These are phyloP conservation scores for Thelonectria rubi DNA, from an alignment of 2,329 filamentous ascomycete species.

Conservation along the genomic window DNA sequence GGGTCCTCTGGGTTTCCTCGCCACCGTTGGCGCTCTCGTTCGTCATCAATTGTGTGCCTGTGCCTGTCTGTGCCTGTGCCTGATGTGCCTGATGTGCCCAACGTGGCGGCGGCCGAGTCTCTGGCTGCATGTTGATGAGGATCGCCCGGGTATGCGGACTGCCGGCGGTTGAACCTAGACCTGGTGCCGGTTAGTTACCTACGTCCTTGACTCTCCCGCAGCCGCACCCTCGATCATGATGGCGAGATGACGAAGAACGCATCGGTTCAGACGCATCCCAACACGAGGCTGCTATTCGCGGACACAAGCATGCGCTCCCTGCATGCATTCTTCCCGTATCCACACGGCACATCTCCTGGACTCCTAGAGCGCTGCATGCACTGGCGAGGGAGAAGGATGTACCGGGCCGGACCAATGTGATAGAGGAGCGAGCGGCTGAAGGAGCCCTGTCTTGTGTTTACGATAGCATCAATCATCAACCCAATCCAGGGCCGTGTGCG, in stretches of 20 bases:
- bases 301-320: not conserved
- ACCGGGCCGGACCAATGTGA: constrained; percentile 4
- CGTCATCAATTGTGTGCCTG: not conserved
- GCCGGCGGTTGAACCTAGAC: too few relatives aligned
- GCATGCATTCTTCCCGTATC: not conserved
- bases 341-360: constrained; percentile 15
- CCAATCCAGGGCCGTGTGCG: not conserved
- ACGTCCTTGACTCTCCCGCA: not conserved
- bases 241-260: not conserved
- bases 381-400: not conserved
- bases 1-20: not conserved
- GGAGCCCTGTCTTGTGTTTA: too few relatives aligned
- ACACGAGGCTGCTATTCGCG: not conserved
- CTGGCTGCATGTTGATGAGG: too few relatives aligned
- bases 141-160: too few relatives aligned
- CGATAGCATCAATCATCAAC: not conserved
- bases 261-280: not conserved
- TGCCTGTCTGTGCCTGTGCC: too few relatives aligned
- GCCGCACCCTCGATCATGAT: not conserved
- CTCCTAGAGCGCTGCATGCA: constrained; percentile 23
- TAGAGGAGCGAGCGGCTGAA: not conserved
- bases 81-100: not conserved
- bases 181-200: not conserved
- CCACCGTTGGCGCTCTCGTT: not conserved
- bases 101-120: too few relatives aligned